A percentile compares a stretch with the other conserved stretches of the same genome.
Evolutionary conservation across 352 stramenopile species (phyloP).

Genomic region (Albugo candida): DNA sequence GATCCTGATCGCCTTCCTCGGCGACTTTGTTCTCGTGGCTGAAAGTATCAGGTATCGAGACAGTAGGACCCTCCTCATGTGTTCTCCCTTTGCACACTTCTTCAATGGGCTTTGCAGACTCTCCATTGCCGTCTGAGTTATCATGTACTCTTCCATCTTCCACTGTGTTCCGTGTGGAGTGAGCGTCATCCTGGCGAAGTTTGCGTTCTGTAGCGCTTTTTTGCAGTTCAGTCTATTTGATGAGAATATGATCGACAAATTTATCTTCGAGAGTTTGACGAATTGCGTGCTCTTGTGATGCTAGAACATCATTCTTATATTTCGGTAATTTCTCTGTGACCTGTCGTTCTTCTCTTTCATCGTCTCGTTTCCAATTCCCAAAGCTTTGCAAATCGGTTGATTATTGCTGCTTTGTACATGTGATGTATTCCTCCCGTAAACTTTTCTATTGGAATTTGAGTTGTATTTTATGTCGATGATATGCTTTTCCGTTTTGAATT

Average conservation of each 20-base stretch:
- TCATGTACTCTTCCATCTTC: constrained; percentile 8
- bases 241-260: constrained; percentile 17
- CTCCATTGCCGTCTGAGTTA: constrained; percentile 1
- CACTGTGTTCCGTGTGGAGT: constrained; percentile 13
- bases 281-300: constrained; percentile 30
- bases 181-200: constrained; percentile 13
- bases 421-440: constrained; percentile 52
- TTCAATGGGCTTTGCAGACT: not conserved
- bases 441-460: constrained; percentile 36
- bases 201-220: constrained; percentile 17
- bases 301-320: constrained; percentile 20
- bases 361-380: constrained; percentile 46
- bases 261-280: constrained; percentile 32
- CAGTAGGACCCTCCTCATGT: not conserved
- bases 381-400: constrained; percentile 45
- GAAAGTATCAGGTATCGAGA: not conserved
- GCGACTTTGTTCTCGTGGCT: not conserved
- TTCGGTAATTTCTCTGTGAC: constrained; percentile 15
- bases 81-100: not conserved
- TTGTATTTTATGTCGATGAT: constrained; percentile 37
- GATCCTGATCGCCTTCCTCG: not conserved
- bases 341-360: constrained; percentile 20
- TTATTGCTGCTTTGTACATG: constrained; percentile 45
- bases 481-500: constrained; percentile 46
- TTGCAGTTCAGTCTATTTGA: constrained; percentile 24